Percentiles rank a stretch among this genome's conserved stretches.
phyloP scores from a whole-genome alignment of 1,284 basidiomycete genomes.

The Rhizoctonia solani region DNA sequence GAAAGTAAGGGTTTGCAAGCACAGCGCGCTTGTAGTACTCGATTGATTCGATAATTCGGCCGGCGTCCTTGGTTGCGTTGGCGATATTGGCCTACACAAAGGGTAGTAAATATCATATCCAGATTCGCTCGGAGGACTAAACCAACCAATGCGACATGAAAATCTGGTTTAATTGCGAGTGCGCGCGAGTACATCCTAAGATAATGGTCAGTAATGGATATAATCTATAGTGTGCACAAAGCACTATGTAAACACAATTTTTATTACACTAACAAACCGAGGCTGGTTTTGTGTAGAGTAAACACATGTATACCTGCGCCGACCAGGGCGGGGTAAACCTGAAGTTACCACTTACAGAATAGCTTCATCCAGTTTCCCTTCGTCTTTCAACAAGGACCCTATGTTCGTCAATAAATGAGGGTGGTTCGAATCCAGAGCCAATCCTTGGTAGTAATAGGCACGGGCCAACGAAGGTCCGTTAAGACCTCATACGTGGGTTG shows the following conservation, averaged over 20 bases:
- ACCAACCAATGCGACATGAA: conserved; percentile 64
- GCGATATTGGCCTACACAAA: neutral
- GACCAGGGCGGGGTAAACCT: neutral
- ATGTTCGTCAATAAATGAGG: conserved; percentile 65
- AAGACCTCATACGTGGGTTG: conserved; percentile 39
- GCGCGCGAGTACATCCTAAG: conserved; percentile 55
- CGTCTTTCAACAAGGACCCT: conserved; percentile 63
- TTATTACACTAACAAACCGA: no score
- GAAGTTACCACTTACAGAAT: conserved; percentile 49
- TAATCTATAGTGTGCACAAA: no score
- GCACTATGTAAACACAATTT: no score
- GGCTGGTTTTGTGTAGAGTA: no score
- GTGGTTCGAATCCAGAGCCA: conserved; percentile 58
- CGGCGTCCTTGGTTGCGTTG: conserved; percentile 41
- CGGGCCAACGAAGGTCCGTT: conserved; percentile 52
- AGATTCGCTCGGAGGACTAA: conserved; percentile 47
- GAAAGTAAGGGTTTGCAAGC: conserved; percentile 56
- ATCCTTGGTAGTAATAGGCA: conserved; percentile 58
- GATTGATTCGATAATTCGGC: conserved; percentile 57
- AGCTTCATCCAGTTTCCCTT: conserved; percentile 56
- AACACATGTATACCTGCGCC: neutral
- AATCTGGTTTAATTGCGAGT: conserved; percentile 58
- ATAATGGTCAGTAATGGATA: neutral
- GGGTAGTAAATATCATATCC: neutral
- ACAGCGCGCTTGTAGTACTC: conserved; percentile 60